Evolutionary conservation across 106 monocot species (phyloP).

Genomic region (Phalaenopsis aphrodite): DNA sequence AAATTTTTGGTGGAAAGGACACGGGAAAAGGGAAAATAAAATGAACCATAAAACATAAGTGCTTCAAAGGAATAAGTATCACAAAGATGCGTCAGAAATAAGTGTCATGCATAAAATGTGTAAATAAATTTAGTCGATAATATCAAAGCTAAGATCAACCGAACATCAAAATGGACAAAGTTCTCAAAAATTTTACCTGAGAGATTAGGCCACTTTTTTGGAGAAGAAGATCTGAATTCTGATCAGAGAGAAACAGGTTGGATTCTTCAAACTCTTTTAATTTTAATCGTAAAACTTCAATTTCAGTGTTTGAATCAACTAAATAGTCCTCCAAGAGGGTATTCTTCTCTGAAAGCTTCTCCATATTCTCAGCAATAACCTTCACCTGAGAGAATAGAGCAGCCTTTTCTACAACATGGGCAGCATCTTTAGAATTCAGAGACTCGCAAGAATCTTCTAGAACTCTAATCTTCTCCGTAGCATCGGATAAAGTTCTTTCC

Average conservation of each 20-base stretch:
- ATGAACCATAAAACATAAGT: neutral
- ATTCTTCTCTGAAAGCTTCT: slow-evolving; percentile 26
- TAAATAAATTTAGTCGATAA: neutral
- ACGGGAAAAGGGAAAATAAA: neutral
- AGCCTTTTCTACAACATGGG: slow-evolving; percentile 24
- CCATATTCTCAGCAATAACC: slow-evolving; percentile 16
- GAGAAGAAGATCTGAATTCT: slow-evolving; percentile 24
- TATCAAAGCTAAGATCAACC: neutral
- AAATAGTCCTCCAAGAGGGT: slow-evolving; percentile 24
- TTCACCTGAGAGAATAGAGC: slow-evolving; percentile 18
- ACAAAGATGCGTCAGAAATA: neutral
- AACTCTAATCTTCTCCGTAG: slow-evolving; percentile 19
- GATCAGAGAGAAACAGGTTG: slow-evolving; percentile 12
- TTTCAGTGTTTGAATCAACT: slow-evolving; percentile 21
- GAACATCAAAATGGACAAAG: neutral
- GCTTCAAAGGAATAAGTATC: neutral
- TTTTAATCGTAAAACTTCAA: slow-evolving; percentile 17
- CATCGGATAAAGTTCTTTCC: slow-evolving; percentile 26
- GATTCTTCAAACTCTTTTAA: slow-evolving; percentile 21
- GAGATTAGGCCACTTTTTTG: slow-evolving; percentile 25
- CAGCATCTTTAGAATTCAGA: slow-evolving; percentile 5
- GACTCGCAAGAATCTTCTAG: slow-evolving; percentile 18
- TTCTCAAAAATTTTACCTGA: slow-evolving; percentile 16
- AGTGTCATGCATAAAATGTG: neutral
- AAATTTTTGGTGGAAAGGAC: neutral